phyloP scores from a whole-genome alignment of 1,284 basidiomycete genomes.

The Cutaneotrichosporon sp. region DNA sequence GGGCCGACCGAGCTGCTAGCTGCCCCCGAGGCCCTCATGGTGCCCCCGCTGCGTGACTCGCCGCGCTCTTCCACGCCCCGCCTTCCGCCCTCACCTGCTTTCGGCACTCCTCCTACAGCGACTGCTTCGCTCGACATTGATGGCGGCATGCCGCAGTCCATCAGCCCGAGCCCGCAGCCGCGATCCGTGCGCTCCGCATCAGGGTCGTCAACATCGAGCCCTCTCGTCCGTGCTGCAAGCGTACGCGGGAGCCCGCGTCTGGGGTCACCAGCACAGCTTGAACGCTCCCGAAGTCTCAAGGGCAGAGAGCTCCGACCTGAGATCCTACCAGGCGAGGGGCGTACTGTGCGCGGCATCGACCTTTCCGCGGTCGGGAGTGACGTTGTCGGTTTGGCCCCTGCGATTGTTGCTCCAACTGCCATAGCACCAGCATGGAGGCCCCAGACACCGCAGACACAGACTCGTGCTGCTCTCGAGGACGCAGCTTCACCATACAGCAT shows the following conservation, averaged over 20 bases:
- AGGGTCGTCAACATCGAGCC: neutral
- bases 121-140: neutral
- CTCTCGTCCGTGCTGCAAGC: neutral
- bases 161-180: neutral
- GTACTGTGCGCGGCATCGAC: constrained; percentile 4
- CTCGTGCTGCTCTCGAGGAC: neutral
- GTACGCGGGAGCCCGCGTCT: neutral
- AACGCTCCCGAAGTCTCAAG: neutral
- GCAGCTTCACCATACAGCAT: constrained; percentile 2
- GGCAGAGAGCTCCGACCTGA: neutral
- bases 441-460: neutral
- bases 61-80: neutral
- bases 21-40: neutral
- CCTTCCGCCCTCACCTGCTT: neutral
- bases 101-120: neutral
- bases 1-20: neutral
- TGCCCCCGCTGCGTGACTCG: constrained; percentile 1
- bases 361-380: constrained; percentile 3
- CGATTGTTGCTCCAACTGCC: neutral
- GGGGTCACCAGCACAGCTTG: neutral
- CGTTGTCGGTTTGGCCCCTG: neutral
- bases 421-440: neutral
- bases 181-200: neutral
- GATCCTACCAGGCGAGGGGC: neutral
- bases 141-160: neutral